phyloP scores from a whole-genome alignment of 2,329 filamentous ascomycete species.

The Fusarium zealandicum region DNA sequence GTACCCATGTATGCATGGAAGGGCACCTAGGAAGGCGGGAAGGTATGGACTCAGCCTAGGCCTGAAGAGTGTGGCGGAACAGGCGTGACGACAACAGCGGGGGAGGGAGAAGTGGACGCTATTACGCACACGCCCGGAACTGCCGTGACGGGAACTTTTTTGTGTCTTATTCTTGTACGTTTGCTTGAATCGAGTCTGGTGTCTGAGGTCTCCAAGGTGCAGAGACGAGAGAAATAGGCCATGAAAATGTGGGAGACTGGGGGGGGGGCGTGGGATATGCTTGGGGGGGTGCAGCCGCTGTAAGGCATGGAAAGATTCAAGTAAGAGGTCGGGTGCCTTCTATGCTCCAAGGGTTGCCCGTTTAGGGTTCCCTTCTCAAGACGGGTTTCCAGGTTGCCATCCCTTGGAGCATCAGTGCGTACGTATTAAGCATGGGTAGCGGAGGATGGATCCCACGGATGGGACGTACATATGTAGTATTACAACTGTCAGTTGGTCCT shows the following conservation, averaged over 20 bases:
- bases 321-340: neutral
- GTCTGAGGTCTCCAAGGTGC: neutral
- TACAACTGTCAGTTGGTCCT: slow-evolving; percentile 23
- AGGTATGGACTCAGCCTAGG: too few species aligned
- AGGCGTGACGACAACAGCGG: slow-evolving; percentile 13
- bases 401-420: slow-evolving; percentile 29
- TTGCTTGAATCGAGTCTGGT: neutral
- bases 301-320: slow-evolving; percentile 6
- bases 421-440: slow-evolving; percentile 19
- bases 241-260: slow-evolving; percentile 16
- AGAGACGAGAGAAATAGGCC: neutral
- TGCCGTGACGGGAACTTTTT: neutral
- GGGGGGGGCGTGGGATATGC: slow-evolving; percentile 6
- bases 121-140: slow-evolving; percentile 17
- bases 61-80: slow-evolving; percentile 13
- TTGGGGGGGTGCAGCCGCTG: neutral
- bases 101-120: neutral
- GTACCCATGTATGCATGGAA: slow-evolving; percentile 12
- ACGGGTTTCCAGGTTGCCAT: slow-evolving; percentile 22
- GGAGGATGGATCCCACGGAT: slow-evolving; percentile 19
- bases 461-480: slow-evolving; percentile 3
- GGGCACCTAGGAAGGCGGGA: neutral
- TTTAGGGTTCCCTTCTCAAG: slow-evolving; percentile 12
- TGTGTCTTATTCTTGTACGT: neutral
- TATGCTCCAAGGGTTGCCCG: slow-evolving; percentile 7